Percentiles rank a stretch among this genome's conserved stretches.
Conservation (phyloP, 169 alveolate species). For the Plasmodium blacklocki region DNA sequence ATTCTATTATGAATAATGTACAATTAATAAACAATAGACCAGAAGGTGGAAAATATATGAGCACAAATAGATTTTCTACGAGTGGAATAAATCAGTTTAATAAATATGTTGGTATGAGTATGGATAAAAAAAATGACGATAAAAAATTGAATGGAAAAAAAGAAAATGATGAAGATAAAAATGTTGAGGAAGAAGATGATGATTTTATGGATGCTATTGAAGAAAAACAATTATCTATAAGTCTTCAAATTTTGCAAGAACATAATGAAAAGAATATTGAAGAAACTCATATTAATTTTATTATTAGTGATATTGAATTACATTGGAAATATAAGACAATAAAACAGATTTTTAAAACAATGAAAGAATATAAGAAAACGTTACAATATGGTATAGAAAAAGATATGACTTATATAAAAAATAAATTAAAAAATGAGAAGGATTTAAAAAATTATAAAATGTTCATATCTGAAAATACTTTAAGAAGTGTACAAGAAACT, state of each 20-base stretch:
- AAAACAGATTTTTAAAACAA: conserved; percentile 70
- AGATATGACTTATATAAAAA: conserved; percentile 73
- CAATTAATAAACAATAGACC: no score
- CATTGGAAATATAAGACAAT: conserved; percentile 76
- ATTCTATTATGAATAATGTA: no score
- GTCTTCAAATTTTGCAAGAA: conserved; percentile 58
- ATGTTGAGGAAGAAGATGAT: conserved; percentile 64
- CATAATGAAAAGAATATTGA: conserved; percentile 74
- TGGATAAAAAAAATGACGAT: background rate
- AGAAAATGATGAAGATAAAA: conserved; percentile 9
- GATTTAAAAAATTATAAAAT: conserved; percentile 72
- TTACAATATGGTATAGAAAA: conserved; percentile 72
- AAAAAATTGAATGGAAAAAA: background rate
- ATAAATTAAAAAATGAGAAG: conserved; percentile 63
- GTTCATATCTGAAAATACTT: conserved; percentile 72
- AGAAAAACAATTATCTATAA: conserved; percentile 60
- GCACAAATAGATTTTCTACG: background rate
- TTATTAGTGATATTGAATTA: conserved; percentile 66
- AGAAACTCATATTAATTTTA: conserved; percentile 60
- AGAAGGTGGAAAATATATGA: background rate
- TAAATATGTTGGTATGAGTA: background rate
- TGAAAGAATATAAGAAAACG: conserved; percentile 71
- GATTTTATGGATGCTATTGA: conserved; percentile 76
- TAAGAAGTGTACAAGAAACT: conserved; percentile 81
- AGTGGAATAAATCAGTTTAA: background rate